These are phyloP conservation scores for Vigna nakashimae DNA, from an alignment of 306 rosid species.

Conservation along the genomic window DNA sequence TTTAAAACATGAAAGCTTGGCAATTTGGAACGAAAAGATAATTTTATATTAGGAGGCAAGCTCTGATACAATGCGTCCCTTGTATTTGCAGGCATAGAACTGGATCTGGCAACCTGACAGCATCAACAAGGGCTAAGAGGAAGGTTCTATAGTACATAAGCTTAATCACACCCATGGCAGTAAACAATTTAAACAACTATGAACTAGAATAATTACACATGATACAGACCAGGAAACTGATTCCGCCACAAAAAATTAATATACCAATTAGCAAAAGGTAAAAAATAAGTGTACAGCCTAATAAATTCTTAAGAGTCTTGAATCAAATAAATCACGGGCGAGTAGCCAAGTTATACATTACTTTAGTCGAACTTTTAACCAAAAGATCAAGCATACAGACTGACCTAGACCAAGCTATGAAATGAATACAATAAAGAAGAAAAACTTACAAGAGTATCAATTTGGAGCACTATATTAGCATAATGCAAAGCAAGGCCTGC, in stretches of 20 bases:
- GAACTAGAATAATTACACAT: conserved; percentile 7
- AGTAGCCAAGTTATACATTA: conserved; percentile 20
- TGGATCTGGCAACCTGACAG: conserved; percentile 76
- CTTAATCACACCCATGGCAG: conserved; percentile 5
- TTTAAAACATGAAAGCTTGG: conserved; percentile 57
- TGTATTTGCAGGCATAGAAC: conserved; percentile 77
- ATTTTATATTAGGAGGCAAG: conserved; percentile 79
- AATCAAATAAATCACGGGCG: conserved; percentile 18
- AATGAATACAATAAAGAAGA: conserved; percentile 38
- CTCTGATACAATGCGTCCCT: conserved; percentile 82
- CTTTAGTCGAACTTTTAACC: conserved; percentile 19
- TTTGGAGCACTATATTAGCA: conserved; percentile 87
- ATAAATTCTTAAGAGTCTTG: neutral
- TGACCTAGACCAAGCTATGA: conserved; percentile 25
- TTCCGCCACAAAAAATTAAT: conserved; percentile 21
- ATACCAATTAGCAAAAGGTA: conserved; percentile 10
- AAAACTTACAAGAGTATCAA: conserved; percentile 81
- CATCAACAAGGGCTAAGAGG: conserved; percentile 41
- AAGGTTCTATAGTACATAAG: conserved; percentile 21
- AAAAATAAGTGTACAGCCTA: conserved; percentile 11
- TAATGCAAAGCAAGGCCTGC: conserved; percentile 89
- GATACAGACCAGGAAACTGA: conserved; percentile 23
- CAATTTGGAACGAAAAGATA: conserved; percentile 75
- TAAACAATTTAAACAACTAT: conserved; percentile 11
- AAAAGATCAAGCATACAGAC: conserved; percentile 2